Conservation (phyloP, 2,329 filamentous ascomycete species). For the Sporothrix luriei region DNA sequence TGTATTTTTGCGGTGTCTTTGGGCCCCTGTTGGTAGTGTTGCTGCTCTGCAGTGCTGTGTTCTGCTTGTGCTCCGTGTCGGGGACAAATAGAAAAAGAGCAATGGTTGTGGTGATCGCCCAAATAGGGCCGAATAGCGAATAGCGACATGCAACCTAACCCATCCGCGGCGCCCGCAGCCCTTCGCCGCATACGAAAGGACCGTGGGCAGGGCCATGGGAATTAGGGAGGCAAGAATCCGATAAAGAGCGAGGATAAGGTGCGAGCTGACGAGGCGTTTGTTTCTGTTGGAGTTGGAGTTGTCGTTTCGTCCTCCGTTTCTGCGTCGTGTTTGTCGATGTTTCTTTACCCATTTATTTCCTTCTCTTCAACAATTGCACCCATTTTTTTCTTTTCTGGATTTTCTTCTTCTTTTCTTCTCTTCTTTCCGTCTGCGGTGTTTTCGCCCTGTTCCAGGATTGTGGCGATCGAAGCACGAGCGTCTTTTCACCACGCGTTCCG, state of each 20-base stretch:
- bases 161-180: slow-evolving; percentile 31
- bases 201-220: slow-evolving; percentile 18
- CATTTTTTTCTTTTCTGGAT: too few relatives aligned
- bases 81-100: slow-evolving; percentile 32
- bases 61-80: slow-evolving; percentile 18
- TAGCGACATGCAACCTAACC: slow-evolving; percentile 36
- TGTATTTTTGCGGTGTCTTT: not conserved
- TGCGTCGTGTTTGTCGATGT: not conserved
- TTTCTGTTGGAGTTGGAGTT: slow-evolving; percentile 8
- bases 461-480: not conserved
- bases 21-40: not conserved
- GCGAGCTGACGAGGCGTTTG: slow-evolving; percentile 23
- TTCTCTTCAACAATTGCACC: not conserved
- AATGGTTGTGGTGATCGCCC: slow-evolving; percentile 32
- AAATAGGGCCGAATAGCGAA: slow-evolving; percentile 39
- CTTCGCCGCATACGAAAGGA: slow-evolving; percentile 22
- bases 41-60: slow-evolving; percentile 21
- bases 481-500: slow-evolving; percentile 12
- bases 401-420: not conserved
- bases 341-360: not conserved
- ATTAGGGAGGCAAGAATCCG: slow-evolving; percentile 14
- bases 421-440: not conserved
- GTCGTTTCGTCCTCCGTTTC: slow-evolving; percentile 6
- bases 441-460: not conserved
- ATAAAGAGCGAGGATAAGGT: slow-evolving; percentile 21